These are phyloP conservation scores for Chaetomium sp. DNA, from an alignment of 2,329 filamentous ascomycete species.

Conservation along the genomic window DNA sequence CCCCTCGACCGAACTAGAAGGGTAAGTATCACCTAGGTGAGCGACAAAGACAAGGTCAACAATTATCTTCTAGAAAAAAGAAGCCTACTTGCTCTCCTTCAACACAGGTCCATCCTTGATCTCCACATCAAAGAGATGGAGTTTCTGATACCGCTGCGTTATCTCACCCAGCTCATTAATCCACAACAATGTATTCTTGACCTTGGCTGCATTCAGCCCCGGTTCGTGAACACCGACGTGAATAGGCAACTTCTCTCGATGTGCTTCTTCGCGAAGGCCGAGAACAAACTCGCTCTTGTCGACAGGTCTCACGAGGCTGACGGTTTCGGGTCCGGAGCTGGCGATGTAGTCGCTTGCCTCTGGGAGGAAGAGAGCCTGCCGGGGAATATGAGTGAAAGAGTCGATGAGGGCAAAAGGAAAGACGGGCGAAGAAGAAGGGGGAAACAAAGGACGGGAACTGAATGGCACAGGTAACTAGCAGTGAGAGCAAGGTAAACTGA, in stretches of 20 bases:
- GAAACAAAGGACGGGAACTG: neutral
- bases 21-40: too few species aligned
- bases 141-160: slow-evolving; percentile 65
- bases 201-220: slow-evolving; percentile 26
- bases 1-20: slow-evolving; percentile 53
- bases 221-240: slow-evolving; percentile 86
- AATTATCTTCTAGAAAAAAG: too few species aligned
- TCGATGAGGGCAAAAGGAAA: too few species aligned
- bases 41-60: neutral
- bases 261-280: slow-evolving; percentile 65
- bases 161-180: slow-evolving; percentile 41
- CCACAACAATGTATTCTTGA: slow-evolving; percentile 49
- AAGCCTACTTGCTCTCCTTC: slow-evolving; percentile 22
- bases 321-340: slow-evolving; percentile 57
- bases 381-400: neutral
- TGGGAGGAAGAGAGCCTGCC: slow-evolving; percentile 66
- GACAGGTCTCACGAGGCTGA: slow-evolving; percentile 63
- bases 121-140: slow-evolving; percentile 78
- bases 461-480: neutral
- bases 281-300: slow-evolving; percentile 64
- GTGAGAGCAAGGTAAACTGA: neutral
- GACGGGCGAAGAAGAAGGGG: neutral
- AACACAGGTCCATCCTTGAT: slow-evolving; percentile 26
- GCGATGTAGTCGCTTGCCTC: slow-evolving; percentile 90
- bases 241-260: slow-evolving; percentile 58